Percentiles rank a stretch among this genome's conserved stretches.
phyloP scores from a whole-genome alignment of 148 eudicot species.

The Pharnaceum exiguum region DNA sequence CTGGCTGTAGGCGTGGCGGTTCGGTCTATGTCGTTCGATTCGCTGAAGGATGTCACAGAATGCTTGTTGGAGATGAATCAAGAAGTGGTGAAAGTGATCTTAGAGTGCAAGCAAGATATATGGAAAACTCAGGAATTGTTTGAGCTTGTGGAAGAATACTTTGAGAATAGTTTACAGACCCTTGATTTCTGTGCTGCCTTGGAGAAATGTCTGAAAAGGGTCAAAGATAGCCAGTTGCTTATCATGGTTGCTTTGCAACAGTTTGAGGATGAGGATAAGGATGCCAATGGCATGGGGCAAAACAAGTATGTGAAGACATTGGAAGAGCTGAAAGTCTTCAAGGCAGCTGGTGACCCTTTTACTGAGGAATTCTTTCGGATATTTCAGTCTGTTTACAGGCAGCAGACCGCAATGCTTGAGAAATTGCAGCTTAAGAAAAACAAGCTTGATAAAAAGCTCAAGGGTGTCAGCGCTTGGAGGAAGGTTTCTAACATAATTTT shows the following conservation, averaged over 20 bases:
- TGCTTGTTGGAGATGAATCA: conserved; percentile 95
- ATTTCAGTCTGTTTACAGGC: conserved; percentile 73
- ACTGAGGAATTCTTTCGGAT: conserved; percentile 76
- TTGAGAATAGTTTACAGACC: conserved; percentile 82
- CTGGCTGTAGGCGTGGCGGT: conserved; percentile 83
- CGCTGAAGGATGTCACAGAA: conserved; percentile 81
- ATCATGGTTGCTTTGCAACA: conserved; percentile 80
- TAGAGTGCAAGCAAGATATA: conserved; percentile 90
- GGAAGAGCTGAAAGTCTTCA: conserved; percentile 73
- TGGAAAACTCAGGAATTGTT: conserved; percentile 93
- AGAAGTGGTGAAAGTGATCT: conserved; percentile 88
- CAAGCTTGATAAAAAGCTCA: conserved; percentile 89
- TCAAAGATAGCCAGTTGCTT: conserved; percentile 66
- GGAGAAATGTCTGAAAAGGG: conserved; percentile 82
- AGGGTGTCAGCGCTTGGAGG: conserved; percentile 77
- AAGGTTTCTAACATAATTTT: conserved; percentile 80
- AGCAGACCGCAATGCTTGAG: conserved; percentile 77
- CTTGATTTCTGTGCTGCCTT: conserved; percentile 89
- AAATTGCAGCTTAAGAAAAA: conserved; percentile 61
- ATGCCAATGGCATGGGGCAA: conserved; percentile 51
- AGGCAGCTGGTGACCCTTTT: conserved; percentile 76
- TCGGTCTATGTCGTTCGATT: conserved; percentile 73
- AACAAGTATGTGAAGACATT: conserved; percentile 50
- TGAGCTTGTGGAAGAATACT: conserved; percentile 95
- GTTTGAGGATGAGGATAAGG: conserved; percentile 74